These are phyloP conservation scores for Tuber calosporum DNA, from an alignment of 495 filamentous ascomycete species.

Conservation along the genomic window DNA sequence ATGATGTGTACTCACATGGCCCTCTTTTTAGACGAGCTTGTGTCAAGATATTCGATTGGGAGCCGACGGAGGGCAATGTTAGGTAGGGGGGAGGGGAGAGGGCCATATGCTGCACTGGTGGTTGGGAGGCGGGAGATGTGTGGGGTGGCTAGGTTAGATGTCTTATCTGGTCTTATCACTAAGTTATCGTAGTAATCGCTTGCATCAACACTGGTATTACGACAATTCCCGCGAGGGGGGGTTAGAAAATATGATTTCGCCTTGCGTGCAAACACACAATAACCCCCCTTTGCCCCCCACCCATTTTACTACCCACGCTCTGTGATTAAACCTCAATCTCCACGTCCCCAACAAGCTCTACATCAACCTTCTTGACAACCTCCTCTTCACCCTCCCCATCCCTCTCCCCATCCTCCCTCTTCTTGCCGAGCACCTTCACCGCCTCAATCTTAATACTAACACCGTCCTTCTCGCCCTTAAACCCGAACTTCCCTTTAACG, in stretches of 20 bases:
- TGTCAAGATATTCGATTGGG: not conserved
- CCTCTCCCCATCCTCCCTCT: conserved; percentile 15
- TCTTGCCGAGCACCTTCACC: conserved; percentile 52
- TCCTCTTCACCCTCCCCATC: conserved; percentile 3
- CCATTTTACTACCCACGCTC: conserved; percentile 9
- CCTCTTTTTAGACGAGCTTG: not conserved
- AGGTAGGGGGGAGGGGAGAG: not conserved
- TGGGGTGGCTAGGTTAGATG: not conserved
- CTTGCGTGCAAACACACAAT: not conserved
- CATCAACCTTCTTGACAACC: conserved; percentile 11
- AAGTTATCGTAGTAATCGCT: not conserved
- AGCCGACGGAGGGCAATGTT: not conserved
- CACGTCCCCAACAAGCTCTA: conserved; percentile 18
- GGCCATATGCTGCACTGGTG: not conserved
- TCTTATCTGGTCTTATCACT: not conserved
- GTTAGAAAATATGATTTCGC: conserved; percentile 1
- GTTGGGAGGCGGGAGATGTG: not conserved
- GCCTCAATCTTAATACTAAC: conserved; percentile 50
- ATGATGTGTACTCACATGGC: not conserved
- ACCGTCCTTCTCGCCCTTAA: conserved; percentile 26
- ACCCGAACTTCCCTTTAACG: conserved; percentile 49
- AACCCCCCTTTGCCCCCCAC: conserved; percentile 12
- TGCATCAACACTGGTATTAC: not conserved
- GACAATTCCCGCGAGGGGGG: not conserved
- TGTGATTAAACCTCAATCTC: conserved; percentile 19